phyloP scores from a whole-genome alignment of 768 basidiomycete genomes.

The Melanogaster broomeanus region DNA sequence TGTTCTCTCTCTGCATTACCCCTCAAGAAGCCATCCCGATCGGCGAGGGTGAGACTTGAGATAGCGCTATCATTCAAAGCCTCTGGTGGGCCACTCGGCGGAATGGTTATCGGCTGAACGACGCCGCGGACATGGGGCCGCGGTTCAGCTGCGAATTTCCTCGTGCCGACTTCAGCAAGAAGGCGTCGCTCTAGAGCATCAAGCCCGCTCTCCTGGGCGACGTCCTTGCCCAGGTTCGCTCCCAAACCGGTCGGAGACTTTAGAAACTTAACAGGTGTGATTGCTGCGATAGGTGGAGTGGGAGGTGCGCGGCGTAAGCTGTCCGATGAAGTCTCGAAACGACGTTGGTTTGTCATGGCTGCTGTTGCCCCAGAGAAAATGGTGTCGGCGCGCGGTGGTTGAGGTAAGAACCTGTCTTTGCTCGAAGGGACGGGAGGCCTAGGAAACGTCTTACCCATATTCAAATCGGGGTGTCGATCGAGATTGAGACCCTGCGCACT shows the following conservation, averaged over 20 bases:
- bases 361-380: conserved; percentile 24
- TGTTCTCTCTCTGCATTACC: conserved; percentile 2
- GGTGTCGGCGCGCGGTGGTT: conserved; percentile 31
- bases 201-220: conserved; percentile 52
- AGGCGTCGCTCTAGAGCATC: conserved; percentile 73
- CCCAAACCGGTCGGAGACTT: conserved; percentile 34
- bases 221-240: conserved; percentile 20
- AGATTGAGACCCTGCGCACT: conserved; percentile 15
- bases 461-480: conserved; percentile 16
- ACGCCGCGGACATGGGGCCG: conserved; percentile 39
- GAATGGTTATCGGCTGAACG: conserved; percentile 41
- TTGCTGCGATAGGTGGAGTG: conserved; percentile 54
- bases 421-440: conserved; percentile 54
- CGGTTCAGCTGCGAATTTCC: conserved; percentile 36
- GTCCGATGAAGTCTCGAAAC: conserved; percentile 15
- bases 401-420: conserved; percentile 26
- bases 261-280: conserved; percentile 34
- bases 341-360: conserved; percentile 6
- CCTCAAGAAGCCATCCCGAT: conserved; percentile 22
- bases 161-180: conserved; percentile 72
- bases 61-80: conserved; percentile 47
- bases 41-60: conserved; percentile 45
- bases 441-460: conserved; percentile 61
- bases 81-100: conserved; percentile 29
- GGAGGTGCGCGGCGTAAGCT: conserved; percentile 37